These are phyloP conservation scores for Metschnikowia noctiluminum DNA, from an alignment of 805 yeast genomes.

Conservation along the genomic window DNA sequence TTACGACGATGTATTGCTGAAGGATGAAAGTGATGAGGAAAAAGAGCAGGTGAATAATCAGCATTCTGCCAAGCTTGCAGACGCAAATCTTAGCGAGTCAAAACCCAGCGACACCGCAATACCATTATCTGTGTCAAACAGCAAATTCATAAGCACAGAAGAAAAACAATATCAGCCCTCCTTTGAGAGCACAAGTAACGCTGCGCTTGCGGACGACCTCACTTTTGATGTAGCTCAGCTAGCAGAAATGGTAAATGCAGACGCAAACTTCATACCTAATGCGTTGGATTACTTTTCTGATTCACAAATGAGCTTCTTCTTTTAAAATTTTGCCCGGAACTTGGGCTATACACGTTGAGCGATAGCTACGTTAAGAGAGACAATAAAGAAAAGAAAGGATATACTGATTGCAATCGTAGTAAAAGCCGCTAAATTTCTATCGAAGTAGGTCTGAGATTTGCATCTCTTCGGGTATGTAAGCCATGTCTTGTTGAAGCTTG, in stretches of 20 bases:
- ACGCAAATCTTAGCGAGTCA: neutral
- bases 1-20: constrained; percentile 16
- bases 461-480: too few relatives aligned
- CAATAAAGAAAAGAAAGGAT: too few relatives aligned
- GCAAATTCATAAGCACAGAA: neutral
- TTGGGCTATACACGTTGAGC: neutral
- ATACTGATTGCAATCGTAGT: too few relatives aligned
- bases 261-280: constrained; percentile 15
- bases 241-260: constrained; percentile 17
- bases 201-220: constrained; percentile 8
- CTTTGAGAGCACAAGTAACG: neutral
- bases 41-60: neutral
- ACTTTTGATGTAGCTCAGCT: constrained; percentile 17
- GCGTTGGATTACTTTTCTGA: constrained; percentile 11
- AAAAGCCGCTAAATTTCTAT: too few relatives aligned
- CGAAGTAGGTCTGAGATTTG: too few relatives aligned
- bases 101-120: neutral
- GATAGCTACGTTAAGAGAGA: neutral
- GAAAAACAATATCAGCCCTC: neutral
- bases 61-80: neutral
- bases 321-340: neutral
- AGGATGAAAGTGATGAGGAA: constrained; percentile 11
- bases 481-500: too few relatives aligned
- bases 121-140: neutral
- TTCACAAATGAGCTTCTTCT: neutral